Evolutionary conservation across 352 stramenopile species (phyloP).

Genomic region (Phytophthora colocasiae): DNA sequence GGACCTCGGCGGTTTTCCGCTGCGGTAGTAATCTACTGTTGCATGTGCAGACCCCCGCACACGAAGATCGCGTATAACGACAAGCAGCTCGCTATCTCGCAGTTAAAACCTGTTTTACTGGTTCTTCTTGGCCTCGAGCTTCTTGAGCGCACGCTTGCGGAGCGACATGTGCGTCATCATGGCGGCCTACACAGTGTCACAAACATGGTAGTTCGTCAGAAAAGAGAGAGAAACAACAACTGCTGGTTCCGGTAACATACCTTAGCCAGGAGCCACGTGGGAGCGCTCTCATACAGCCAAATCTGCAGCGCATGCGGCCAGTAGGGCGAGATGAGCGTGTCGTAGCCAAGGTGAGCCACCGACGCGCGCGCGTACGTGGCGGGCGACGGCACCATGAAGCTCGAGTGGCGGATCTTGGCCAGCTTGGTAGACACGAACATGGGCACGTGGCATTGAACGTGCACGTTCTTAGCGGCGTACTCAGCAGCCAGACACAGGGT

Average conservation of each 20-base stretch:
- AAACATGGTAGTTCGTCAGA: conserved; percentile 18
- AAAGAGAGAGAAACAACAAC: not conserved
- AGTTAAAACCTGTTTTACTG: conserved; percentile 44
- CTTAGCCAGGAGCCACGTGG: conserved; percentile 87
- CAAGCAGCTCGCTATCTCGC: not conserved
- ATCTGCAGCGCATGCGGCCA: conserved; percentile 97
- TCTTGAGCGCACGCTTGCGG: conserved; percentile 89
- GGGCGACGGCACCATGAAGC: conserved; percentile 93
- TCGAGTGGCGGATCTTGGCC: conserved; percentile 97
- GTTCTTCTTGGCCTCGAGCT: conserved; percentile 87
- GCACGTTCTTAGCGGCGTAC: conserved; percentile 93
- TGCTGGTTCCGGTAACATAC: conserved; percentile 42
- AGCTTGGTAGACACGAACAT: conserved; percentile 99
- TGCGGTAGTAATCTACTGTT: not conserved
- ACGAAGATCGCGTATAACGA: conserved; percentile 1
- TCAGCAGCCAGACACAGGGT: conserved; percentile 96
- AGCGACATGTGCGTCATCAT: conserved; percentile 84
- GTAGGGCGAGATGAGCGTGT: conserved; percentile 94
- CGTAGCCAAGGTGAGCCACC: conserved; percentile 94
- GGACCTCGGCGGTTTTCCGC: conserved; percentile 5
- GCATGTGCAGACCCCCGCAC: not conserved
- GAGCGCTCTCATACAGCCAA: conserved; percentile 92
- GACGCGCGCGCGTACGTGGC: conserved; percentile 92
- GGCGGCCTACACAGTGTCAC: conserved; percentile 47
- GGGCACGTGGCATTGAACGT: conserved; percentile 98